These are phyloP conservation scores for Pseudevernia furfuracea DNA, from an alignment of 495 filamentous ascomycete genomes.

Conservation along the genomic window DNA sequence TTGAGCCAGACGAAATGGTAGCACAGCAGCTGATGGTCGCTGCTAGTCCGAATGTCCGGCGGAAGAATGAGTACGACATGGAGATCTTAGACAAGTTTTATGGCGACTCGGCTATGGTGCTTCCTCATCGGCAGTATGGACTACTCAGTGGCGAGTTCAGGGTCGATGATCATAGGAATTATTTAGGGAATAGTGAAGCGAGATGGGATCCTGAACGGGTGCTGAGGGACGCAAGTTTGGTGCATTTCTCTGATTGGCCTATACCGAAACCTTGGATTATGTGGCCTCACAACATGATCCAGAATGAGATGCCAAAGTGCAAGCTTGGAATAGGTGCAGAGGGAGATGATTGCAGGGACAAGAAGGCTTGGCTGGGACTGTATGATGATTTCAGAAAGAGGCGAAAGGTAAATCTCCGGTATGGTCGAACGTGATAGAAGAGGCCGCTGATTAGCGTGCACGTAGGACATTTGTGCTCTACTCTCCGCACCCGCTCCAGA, in stretches of 20 bases:
- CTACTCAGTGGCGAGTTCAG: slow-evolving; percentile 68
- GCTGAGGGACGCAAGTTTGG: slow-evolving; percentile 59
- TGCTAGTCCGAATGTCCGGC: slow-evolving; percentile 28
- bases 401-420: slow-evolving; percentile 42
- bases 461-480: slow-evolving; percentile 42
- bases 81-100: slow-evolving; percentile 70
- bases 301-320: slow-evolving; percentile 53
- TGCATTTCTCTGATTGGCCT: slow-evolving; percentile 80
- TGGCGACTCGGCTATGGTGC: slow-evolving; percentile 54
- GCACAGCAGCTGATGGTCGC: slow-evolving; percentile 46
- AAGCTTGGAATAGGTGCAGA: slow-evolving; percentile 37
- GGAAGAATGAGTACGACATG: slow-evolving; percentile 54
- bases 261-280: slow-evolving; percentile 65
- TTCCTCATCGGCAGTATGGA: slow-evolving; percentile 69
- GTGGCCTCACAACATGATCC: slow-evolving; percentile 47
- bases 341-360: slow-evolving; percentile 49
- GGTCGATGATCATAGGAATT: slow-evolving; percentile 46
- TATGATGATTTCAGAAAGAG: slow-evolving; percentile 60
- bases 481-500: slow-evolving; percentile 43
- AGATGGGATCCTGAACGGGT: slow-evolving; percentile 61
- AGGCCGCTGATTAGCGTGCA: background rate
- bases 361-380: slow-evolving; percentile 61
- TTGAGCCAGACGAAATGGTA: slow-evolving; percentile 52
- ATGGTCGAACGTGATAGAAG: background rate
- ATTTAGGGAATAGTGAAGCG: slow-evolving; percentile 55